Base-by-base conservation (phyloP, 352 stramenopile species). In the Phytophthora vignae region DNA sequence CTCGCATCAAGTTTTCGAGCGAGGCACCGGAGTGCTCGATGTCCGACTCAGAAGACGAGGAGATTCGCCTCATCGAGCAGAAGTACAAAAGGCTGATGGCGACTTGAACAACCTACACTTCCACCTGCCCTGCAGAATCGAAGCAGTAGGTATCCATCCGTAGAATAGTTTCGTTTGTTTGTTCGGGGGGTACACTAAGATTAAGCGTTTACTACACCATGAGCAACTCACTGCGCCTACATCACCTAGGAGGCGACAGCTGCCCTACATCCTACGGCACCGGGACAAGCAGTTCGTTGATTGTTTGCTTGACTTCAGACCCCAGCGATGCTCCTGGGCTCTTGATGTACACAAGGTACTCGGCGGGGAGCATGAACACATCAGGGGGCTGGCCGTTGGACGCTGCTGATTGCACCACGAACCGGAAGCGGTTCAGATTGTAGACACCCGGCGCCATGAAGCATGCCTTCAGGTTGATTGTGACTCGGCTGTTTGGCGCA, bases 381-480 rank as follows among this genome's bases (percentile, higher is more conserved):
- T 58, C 83, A 8, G 82, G 67, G 40, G 61, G 63, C 21, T 78
- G 72, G 15, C 55, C 62, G 22, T 64, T 54, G n/a, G 67, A 7
- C 15, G 61, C 64, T 5, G 53, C 46, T 22, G 83, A 33, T 33
- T 87, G 77, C 42, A 94, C 68, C 3, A 84, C 64, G 49, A 94
- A 85, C 21, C 87, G 85, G 67, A 94, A 91, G 8, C 85, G 87
- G 64, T 96, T 96, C 14, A 96, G 65, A 62, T 96, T 88, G 74
- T 93, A 96, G 31, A 96, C 78, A 11, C 90, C 90, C 2, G 90
- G 66, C 19, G 69, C 74, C 56, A 89, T 77, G 50, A 96, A 96
- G 54, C 87, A 94, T 25, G 90, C 90, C 31, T 83, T 85, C 19
- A 96, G 69, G 29, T 79, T 76, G 61, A 96, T 82, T 46, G 79